These are phyloP conservation scores for Canavalia gladiata DNA, from an alignment of 306 rosid species.

Conservation along the genomic window DNA sequence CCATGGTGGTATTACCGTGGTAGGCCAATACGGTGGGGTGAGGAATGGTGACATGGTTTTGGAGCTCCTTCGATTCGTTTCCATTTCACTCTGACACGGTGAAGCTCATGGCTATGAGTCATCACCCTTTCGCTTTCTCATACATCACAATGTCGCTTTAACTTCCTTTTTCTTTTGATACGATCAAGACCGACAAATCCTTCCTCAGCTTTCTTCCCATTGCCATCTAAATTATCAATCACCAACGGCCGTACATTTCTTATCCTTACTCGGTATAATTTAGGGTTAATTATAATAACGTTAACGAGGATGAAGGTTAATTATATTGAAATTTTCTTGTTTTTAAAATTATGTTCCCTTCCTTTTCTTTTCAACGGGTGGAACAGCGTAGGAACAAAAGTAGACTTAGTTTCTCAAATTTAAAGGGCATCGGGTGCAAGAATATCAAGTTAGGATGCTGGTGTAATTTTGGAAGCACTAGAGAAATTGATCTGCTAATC, in stretches of 20 bases:
- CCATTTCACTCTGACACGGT: constrained; percentile 2
- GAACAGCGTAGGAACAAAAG: not conserved
- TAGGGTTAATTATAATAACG: not conserved
- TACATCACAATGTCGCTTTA: not conserved
- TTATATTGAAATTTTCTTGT: not conserved
- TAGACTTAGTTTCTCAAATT: not conserved
- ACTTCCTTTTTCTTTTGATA: not conserved
- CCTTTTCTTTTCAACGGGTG: not conserved
- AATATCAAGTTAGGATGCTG: no score
- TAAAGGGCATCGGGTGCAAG: not conserved
- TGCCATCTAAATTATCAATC: not conserved
- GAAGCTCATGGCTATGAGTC: constrained; percentile 3
- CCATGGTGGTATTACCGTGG: not conserved
- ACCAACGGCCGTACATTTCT: not conserved
- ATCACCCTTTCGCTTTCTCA: constrained; percentile 25
- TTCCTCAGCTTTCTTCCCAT: not conserved
- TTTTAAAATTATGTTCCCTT: not conserved
- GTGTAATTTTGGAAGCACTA: no score
- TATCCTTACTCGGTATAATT: not conserved
- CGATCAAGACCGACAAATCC: not conserved
- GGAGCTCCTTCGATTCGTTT: not conserved
- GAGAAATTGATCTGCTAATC: no score
- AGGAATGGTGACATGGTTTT: not conserved
- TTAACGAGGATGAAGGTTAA: not conserved
- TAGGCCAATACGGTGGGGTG: no score